Evolutionary conservation across 106 monocot genomes (phyloP).

Genomic region (Chionographis japonica): DNA sequence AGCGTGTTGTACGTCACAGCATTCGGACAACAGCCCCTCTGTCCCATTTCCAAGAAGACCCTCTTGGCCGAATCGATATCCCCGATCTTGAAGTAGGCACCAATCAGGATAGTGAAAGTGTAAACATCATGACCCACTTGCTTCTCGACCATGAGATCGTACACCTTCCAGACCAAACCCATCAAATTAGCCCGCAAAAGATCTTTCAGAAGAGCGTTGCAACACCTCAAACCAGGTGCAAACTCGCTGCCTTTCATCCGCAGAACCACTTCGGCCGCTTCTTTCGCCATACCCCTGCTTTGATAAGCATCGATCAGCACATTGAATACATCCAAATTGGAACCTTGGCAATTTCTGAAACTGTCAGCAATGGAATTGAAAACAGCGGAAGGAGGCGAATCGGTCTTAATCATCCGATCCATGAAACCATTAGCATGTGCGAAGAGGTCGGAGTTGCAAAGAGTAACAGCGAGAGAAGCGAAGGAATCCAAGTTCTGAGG

Average conservation of each 20-base stretch:
- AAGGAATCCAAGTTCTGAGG: conserved; percentile 41
- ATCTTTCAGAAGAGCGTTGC: conserved; percentile 73
- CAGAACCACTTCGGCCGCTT: conserved; percentile 47
- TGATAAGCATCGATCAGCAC: conserved; percentile 56
- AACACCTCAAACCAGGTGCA: conserved; percentile 50
- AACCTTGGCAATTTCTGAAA: neutral
- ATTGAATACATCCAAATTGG: conserved; percentile 38
- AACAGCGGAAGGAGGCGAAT: conserved; percentile 20
- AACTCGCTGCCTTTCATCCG: conserved; percentile 47
- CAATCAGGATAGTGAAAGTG: conserved; percentile 53
- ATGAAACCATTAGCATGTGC: conserved; percentile 41
- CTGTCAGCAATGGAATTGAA: conserved; percentile 20
- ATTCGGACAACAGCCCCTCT: conserved; percentile 45
- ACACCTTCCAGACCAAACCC: conserved; percentile 77
- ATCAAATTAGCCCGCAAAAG: conserved; percentile 47
- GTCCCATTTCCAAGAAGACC: conserved; percentile 44
- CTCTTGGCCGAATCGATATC: conserved; percentile 45
- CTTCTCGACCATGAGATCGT: conserved; percentile 35
- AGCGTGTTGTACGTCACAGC: conserved; percentile 54
- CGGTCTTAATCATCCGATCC: conserved; percentile 41
- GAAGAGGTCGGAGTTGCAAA: conserved; percentile 39
- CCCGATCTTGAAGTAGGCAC: conserved; percentile 53
- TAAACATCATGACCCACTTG: conserved; percentile 49
- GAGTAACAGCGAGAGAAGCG: conserved; percentile 37
- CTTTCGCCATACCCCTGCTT: conserved; percentile 48